Base-by-base conservation (phyloP, 345 rosid genomes). In the Punica granatum region DNA sequence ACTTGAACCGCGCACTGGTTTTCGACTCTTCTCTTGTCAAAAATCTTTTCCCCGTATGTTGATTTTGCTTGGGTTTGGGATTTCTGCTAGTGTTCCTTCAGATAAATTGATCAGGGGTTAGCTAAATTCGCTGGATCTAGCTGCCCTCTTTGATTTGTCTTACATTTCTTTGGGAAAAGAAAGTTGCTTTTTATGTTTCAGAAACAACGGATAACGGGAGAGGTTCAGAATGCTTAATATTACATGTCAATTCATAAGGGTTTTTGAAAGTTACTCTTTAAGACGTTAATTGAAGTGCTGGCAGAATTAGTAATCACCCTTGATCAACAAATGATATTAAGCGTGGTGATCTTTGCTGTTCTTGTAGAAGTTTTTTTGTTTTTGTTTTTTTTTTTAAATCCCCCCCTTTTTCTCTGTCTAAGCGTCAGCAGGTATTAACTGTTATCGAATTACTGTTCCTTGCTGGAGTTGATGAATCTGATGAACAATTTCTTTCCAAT, bases 71-170 rank as follows among this genome's bases (percentile, higher is more conserved):
- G 6, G 54, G 21, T 48, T 46, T 16, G 53, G 53, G 19, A 16
- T 46, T 7, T 19, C 1, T 48, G 54, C 19, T 19, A 48, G 19
- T 19, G 7, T 48, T 48, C 23, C 1, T 37, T 8, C 54, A 2
- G 54, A 48, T 48, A 19, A 21, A 48, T 48, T 21, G 9, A 48
- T 19, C 31, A 12, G 9, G 21, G 63, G n/a, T n/a, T 4, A 25
- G 64, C 36, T 53, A n/a, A 68, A 41, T 39, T 58, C 19, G 64
- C 49, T 68, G 62, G 64, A 68, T 68, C 64, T 68, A 44, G 18
- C 37, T 48, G 31, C 31, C 26, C 30, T 37, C 60, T 48, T 36
- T 10, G 26, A 15, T n/a, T 18, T 9, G 41, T 21, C 41, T 48
- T 26, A 32, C 11, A 37, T 19, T 68, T 36, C 13, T 18, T 16